Conservation (phyloP, 306 rosid species). For the Rosa chinensis region DNA sequence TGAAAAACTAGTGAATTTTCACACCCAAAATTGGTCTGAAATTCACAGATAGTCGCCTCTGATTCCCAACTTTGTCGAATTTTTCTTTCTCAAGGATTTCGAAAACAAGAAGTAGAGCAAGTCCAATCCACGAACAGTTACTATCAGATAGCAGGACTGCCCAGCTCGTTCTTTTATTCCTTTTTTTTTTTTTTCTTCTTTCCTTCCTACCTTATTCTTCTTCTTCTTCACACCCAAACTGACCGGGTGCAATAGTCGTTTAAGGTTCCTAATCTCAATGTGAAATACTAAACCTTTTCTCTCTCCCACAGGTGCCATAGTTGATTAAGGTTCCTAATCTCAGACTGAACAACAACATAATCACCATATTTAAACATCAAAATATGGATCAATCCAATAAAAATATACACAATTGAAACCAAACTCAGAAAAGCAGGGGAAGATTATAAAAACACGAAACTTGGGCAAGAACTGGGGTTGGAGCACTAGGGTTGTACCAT, state of each 20-base stretch:
- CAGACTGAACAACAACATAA: slow-evolving; percentile 43
- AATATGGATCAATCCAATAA: not conserved
- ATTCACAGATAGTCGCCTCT: not conserved
- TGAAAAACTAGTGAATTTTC: not conserved
- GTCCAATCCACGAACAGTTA: slow-evolving; percentile 11
- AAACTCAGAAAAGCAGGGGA: not conserved
- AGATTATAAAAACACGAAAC: slow-evolving; percentile 33
- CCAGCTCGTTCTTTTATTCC: no score
- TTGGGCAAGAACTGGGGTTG: slow-evolving; percentile 70
- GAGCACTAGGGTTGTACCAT: slow-evolving; percentile 72
- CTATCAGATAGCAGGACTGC: not conserved
- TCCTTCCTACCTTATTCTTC: no score
- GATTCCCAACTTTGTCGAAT: not conserved
- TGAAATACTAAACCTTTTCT: slow-evolving; percentile 75
- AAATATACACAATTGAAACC: not conserved
- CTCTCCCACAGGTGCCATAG: slow-evolving; percentile 93
- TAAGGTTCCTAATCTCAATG: slow-evolving; percentile 30
- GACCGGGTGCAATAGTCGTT: no score
- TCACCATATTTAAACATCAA: not conserved
- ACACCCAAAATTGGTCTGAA: not conserved
- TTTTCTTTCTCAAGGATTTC: not conserved
- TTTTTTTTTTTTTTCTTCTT: no score
- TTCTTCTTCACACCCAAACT: no score
- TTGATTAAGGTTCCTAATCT: slow-evolving; percentile 73
- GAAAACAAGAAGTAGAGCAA: slow-evolving; percentile 11